Base-by-base conservation (phyloP, 805 yeast genomes). In the Kuraishia floccosa region DNA sequence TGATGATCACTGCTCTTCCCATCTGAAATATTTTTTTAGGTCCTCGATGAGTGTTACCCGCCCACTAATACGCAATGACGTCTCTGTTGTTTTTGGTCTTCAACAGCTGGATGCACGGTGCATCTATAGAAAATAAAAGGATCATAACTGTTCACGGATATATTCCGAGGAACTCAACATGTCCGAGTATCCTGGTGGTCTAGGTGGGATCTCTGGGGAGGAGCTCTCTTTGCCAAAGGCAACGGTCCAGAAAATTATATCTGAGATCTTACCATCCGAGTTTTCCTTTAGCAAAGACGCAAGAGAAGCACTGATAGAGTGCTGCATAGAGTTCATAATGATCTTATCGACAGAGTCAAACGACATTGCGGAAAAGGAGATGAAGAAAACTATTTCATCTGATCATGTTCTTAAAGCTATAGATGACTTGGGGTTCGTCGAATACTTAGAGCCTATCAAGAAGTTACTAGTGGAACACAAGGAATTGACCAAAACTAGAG, bases 281-380 rank as follows among this genome's bases (percentile, higher is more conserved):
- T 65, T 83, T 34, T 76, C 87, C 5, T 85, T 89, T 43, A 75
- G 94, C 25, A 82, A 87, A 42, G 97, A 91, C 41, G 94, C 96
- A 2, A 65, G 96, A 35, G 97, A 89, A 47, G 91, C 94, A 27
- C 71, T 91, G 27, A 89, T 94, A 27, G 96, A 91, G 50, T 89
- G 96, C 53, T 86, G 96, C 45, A 85, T 91, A 34, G 96, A 86
- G 56, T 89, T 91, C 52, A 79, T 91, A 37, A 89, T 91, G 94
- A 84, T 89, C 36, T 61, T 89, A 26, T 81, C 96, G 8, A 84
- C 94, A 3, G 94, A 86, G 56, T 79, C 89, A 34, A 87, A 89
- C 46, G 97, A 91, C 39, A 86, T 91, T 41, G 97, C 97, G 1
- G 97, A 91, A 44, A 81, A 80, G 44, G 98, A 91, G 50, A 76